Percentiles rank a stretch among this genome's conserved stretches.
Conservation (phyloP, 2,329 filamentous ascomycete species). For the Colletotrichum navitas region DNA sequence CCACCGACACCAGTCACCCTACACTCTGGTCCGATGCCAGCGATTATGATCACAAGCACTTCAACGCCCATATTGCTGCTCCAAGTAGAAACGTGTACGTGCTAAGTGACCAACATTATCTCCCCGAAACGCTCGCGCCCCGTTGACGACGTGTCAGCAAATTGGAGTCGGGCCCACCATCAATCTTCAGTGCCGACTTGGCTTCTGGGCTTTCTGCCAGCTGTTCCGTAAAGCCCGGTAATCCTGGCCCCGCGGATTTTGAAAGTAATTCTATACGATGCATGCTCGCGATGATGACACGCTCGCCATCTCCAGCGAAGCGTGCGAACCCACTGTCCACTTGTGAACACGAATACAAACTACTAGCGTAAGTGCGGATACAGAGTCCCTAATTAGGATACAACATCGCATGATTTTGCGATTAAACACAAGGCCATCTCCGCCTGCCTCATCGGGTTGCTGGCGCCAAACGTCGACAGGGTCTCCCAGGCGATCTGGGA, state of each 20-base stretch:
- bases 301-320: not conserved
- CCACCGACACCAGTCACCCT: not conserved
- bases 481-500: slow-evolving; percentile 25
- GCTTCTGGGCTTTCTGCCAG: slow-evolving; percentile 24
- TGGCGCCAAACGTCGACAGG: slow-evolving; percentile 24
- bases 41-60: not conserved
- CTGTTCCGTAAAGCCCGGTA: not conserved
- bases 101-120: not conserved
- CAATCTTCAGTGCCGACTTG: slow-evolving; percentile 30
- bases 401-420: slow-evolving; percentile 26
- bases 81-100: not conserved
- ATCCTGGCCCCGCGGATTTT: not conserved
- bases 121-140: slow-evolving; percentile 12
- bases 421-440: slow-evolving; percentile 3
- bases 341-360: slow-evolving; percentile 1
- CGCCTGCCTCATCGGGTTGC: slow-evolving; percentile 27
- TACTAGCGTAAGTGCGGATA: not conserved
- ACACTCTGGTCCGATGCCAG: not conserved
- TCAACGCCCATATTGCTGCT: not conserved
- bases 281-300: slow-evolving; percentile 12
- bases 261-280: not conserved
- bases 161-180: slow-evolving; percentile 2
- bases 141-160: slow-evolving; percentile 9
- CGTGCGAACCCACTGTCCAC: slow-evolving; percentile 23
- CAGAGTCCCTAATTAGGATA: not conserved